Percentiles rank a stretch among this genome's conserved stretches.
Conservation (phyloP, 805 yeast genomes). For the Wickerhamomyces alni region DNA sequence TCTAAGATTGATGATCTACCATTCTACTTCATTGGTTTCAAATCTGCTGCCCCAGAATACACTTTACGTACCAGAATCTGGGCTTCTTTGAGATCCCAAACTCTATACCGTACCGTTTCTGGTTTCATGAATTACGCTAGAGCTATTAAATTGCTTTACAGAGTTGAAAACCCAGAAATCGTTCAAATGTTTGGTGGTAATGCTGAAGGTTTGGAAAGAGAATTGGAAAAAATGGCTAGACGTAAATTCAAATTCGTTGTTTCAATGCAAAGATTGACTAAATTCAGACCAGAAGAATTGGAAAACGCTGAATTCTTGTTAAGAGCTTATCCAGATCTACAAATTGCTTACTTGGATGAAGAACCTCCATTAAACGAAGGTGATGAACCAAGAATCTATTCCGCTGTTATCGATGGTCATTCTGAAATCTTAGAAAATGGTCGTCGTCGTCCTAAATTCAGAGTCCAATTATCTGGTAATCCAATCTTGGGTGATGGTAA, state of each 20-base stretch:
- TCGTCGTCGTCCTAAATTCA: slow-evolving; percentile 69
- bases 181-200: slow-evolving; percentile 99
- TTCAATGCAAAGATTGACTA: slow-evolving; percentile 79
- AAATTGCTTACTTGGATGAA: slow-evolving; percentile 91
- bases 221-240: slow-evolving; percentile 84
- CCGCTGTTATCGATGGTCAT: slow-evolving; percentile 77
- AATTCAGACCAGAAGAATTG: slow-evolving; percentile 66
- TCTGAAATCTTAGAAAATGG: slow-evolving; percentile 69
- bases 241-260: slow-evolving; percentile 78
- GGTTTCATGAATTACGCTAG: slow-evolving; percentile 98
- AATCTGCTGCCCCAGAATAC: slow-evolving; percentile 95
- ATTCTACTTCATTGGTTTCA: slow-evolving; percentile 94
- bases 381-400: slow-evolving; percentile 65
- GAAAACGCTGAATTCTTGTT: slow-evolving; percentile 77
- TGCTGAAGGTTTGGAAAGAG: slow-evolving; percentile 93
- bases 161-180: slow-evolving; percentile 92
- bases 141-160: slow-evolving; percentile 87
- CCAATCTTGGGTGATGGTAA: slow-evolving; percentile 88
- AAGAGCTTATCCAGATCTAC: slow-evolving; percentile 79
- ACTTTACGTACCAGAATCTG: slow-evolving; percentile 94
- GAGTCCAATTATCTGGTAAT: slow-evolving; percentile 75
- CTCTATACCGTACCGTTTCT: slow-evolving; percentile 92
- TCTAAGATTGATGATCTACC: slow-evolving; percentile 88
- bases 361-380: slow-evolving; percentile 73
- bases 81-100: slow-evolving; percentile 97